A percentile compares a stretch with the other conserved stretches of the same genome.
Evolutionary conservation across 371 early-diverging fungal genomes (phyloP).

Genomic region (Mortierella sp.): DNA sequence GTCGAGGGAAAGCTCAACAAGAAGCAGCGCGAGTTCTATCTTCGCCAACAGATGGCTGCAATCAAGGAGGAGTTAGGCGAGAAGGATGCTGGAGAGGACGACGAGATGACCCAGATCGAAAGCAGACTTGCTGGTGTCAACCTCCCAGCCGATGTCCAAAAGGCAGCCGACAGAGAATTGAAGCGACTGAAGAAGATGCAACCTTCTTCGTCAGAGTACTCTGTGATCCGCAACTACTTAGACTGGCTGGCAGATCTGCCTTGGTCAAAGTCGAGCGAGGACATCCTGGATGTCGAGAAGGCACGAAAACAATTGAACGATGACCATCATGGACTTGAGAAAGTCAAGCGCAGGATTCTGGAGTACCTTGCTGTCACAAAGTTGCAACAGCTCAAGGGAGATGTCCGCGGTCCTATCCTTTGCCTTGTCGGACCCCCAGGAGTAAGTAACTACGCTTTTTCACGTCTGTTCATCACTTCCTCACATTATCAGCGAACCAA

Average conservation of each 20-base stretch:
- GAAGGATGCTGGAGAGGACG: constrained; percentile 75
- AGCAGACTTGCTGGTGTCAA: constrained; percentile 73
- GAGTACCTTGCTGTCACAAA: constrained; percentile 90
- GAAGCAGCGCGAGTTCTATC: constrained; percentile 87
- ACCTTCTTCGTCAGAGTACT: constrained; percentile 84
- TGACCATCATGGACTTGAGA: constrained; percentile 89
- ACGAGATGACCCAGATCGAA: constrained; percentile 63
- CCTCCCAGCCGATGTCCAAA: constrained; percentile 77
- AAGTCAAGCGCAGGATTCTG: constrained; percentile 87
- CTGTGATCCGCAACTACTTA: constrained; percentile 83
- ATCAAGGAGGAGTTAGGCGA: constrained; percentile 89
- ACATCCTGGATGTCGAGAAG: constrained; percentile 75
- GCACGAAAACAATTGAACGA: constrained; percentile 80
- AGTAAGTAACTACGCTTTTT: constrained; percentile 22
- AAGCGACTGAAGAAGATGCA: constrained; percentile 82
- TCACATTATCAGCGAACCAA: neutral
- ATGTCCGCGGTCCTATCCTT: constrained; percentile 88
- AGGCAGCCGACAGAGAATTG: constrained; percentile 79
- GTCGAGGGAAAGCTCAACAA: constrained; percentile 84
- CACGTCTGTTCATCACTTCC: neutral
- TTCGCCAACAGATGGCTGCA: constrained; percentile 89
- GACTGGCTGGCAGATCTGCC: constrained; percentile 87
- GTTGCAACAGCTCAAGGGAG: constrained; percentile 71
- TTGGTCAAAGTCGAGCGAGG: constrained; percentile 76
- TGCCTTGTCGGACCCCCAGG: constrained; percentile 84